A percentile compares a stretch with the other conserved stretches of the same genome.
These are phyloP conservation scores for Botryotinia calthae DNA, from an alignment of 2,329 filamentous ascomycete species.

Conservation along the genomic window DNA sequence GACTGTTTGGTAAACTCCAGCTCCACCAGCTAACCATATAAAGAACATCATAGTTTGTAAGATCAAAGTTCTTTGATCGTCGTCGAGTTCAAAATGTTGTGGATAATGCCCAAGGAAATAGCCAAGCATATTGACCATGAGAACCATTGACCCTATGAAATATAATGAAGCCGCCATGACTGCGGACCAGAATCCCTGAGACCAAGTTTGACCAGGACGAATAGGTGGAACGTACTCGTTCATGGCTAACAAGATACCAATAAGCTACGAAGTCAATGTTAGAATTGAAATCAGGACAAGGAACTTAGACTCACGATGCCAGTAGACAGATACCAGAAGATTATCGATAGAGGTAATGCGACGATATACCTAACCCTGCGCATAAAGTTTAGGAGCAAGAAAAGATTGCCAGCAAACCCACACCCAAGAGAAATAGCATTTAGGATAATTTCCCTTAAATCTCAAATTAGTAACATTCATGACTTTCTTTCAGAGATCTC, in stretches of 20 bases:
- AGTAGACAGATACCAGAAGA: constrained; percentile 63
- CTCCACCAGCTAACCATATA: constrained; percentile 65
- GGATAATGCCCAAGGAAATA: constrained; percentile 68
- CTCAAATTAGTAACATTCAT: background rate
- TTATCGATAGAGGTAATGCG: constrained; percentile 63
- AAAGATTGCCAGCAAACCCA: constrained; percentile 65
- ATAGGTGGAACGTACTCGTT: constrained; percentile 49
- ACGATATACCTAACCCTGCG: constrained; percentile 63
- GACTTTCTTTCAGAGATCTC: constrained; percentile 19
- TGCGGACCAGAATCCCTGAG: constrained; percentile 69
- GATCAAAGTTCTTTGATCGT: constrained; percentile 67
- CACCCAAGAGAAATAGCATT: constrained; percentile 63
- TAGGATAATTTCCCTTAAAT: constrained; percentile 53
- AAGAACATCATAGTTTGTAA: constrained; percentile 70
- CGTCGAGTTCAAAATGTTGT: constrained; percentile 62
- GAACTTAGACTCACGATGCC: constrained; percentile 54
- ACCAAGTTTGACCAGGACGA: constrained; percentile 53
- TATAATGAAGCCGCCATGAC: constrained; percentile 63
- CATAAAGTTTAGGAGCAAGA: constrained; percentile 68
- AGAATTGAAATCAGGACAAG: background rate
- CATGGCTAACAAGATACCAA: constrained; percentile 57
- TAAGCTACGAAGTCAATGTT: constrained; percentile 44
- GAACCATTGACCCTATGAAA: constrained; percentile 57
- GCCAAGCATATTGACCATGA: constrained; percentile 69
- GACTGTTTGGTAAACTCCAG: constrained; percentile 56